phyloP scores from a whole-genome alignment of 2,329 filamentous ascomycete species.

The Colletotrichum lini region DNA sequence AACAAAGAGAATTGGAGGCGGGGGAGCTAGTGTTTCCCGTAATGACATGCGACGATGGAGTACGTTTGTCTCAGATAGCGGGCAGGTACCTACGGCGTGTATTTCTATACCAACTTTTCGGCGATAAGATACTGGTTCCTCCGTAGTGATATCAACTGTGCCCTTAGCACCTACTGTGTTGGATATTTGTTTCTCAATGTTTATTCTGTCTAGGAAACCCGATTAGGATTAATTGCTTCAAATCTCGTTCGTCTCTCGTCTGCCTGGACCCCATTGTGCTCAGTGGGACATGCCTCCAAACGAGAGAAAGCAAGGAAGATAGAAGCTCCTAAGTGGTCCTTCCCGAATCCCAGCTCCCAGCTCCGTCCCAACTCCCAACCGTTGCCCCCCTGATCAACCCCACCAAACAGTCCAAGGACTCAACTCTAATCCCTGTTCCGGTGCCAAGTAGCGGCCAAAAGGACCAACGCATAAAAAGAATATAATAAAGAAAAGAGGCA shows the following conservation, averaged over 20 bases:
- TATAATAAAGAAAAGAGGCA: neutral
- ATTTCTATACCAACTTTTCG: neutral
- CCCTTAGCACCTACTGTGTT: neutral
- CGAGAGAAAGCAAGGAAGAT: neutral
- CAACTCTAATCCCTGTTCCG: slow-evolving; percentile 9
- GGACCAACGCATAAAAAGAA: slow-evolving; percentile 6
- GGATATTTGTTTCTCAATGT: slow-evolving; percentile 5
- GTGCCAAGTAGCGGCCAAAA: slow-evolving; percentile 3
- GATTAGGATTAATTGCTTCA: neutral
- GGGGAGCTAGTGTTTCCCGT: neutral
- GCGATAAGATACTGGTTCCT: neutral
- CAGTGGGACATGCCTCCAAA: slow-evolving; percentile 8
- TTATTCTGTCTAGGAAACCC: neutral
- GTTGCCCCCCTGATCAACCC: neutral
- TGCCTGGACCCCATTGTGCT: slow-evolving; percentile 23
- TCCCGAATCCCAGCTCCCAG: slow-evolving; percentile 8
- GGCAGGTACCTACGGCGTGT: too few relatives aligned
- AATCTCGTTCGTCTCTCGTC: slow-evolving; percentile 22
- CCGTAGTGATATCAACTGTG: neutral
- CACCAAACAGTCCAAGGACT: neutral
- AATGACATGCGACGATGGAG: neutral
- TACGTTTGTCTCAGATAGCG: neutral
- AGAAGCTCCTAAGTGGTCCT: neutral
- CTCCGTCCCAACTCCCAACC: neutral
- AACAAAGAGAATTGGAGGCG: slow-evolving; percentile 5